These are phyloP conservation scores for Phialocephala subalpina DNA, from an alignment of 2,329 filamentous ascomycete species.

Conservation along the genomic window DNA sequence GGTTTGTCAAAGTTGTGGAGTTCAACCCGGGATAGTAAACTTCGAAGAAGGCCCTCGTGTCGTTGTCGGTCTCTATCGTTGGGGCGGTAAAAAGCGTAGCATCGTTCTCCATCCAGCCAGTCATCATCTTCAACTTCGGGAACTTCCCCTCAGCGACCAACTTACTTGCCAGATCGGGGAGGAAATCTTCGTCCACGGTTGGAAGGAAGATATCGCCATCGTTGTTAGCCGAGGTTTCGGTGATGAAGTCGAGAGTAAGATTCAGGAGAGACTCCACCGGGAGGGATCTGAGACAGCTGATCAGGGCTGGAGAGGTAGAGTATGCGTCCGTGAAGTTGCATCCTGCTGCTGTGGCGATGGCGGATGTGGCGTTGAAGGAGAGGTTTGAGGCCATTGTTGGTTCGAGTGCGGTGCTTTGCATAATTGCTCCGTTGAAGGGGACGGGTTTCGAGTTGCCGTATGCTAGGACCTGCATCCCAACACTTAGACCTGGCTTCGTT, in stretches of 20 bases:
- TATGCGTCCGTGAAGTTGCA: conserved; percentile 53
- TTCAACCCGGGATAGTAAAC: conserved; percentile 50
- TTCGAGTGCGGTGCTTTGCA: conserved; percentile 58
- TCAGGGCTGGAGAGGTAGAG: conserved; percentile 43
- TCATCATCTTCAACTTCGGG: conserved; percentile 50
- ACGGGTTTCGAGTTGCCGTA: conserved; percentile 53
- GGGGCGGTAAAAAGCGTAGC: conserved; percentile 52
- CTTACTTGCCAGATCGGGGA: conserved; percentile 53
- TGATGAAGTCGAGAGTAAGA: conserved; percentile 53
- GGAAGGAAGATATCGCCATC: conserved; percentile 60
- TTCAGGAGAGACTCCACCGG: conserved; percentile 53
- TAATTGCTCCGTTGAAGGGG: conserved; percentile 56
- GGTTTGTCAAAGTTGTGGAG: conserved; percentile 45
- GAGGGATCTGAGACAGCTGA: conserved; percentile 56
- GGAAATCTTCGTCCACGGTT: conserved; percentile 56
- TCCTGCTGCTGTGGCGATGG: conserved; percentile 50
- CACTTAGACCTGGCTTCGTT: conserved; percentile 46
- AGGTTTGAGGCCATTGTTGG: conserved; percentile 58
- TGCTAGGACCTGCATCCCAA: conserved; percentile 57
- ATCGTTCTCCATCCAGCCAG: conserved; percentile 56
- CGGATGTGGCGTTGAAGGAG: conserved; percentile 54
- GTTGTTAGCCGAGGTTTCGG: conserved; percentile 52
- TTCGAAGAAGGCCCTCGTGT: conserved; percentile 51
- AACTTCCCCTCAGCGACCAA: conserved; percentile 51
- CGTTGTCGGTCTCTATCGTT: conserved; percentile 48